These are phyloP conservation scores for Capronia coronata DNA, from an alignment of 2,329 filamentous ascomycete genomes.

Conservation along the genomic window DNA sequence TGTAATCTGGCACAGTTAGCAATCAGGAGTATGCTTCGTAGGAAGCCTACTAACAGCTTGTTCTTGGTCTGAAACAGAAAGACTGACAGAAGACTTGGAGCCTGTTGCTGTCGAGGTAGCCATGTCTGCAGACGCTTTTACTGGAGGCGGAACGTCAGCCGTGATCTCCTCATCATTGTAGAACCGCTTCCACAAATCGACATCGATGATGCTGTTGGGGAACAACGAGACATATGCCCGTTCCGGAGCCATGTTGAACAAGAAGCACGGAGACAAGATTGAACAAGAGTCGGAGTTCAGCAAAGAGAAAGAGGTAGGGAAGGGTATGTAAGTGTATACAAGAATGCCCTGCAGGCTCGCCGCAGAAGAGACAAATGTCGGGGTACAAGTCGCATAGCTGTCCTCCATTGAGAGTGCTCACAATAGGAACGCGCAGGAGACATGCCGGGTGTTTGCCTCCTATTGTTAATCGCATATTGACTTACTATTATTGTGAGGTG, in stretches of 20 bases:
- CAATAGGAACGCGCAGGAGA: not conserved
- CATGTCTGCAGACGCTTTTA: slow-evolving; percentile 11
- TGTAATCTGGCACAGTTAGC: slow-evolving; percentile 13
- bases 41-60: slow-evolving; percentile 13
- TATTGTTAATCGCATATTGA: slow-evolving; percentile 11
- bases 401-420: slow-evolving; percentile 3
- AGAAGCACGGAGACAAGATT: too few relatives aligned
- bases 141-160: slow-evolving; percentile 23
- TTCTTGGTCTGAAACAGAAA: slow-evolving; percentile 20
- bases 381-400: not conserved
- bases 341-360: too few relatives aligned
- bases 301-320: too few relatives aligned
- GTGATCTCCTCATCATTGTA: slow-evolving; percentile 18
- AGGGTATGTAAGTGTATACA: too few relatives aligned
- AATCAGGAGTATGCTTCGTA: not conserved
- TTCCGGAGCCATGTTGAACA: slow-evolving; percentile 13
- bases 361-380: too few relatives aligned
- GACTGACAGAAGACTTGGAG: slow-evolving; percentile 10
- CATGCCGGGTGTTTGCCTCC: not conserved
- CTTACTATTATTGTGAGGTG: slow-evolving; percentile 14
- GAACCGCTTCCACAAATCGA: slow-evolving; percentile 21
- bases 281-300: too few relatives aligned
- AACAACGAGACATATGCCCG: slow-evolving; percentile 6
- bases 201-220: slow-evolving; percentile 7
- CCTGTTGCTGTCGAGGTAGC: slow-evolving; percentile 8